Percentiles rank a stretch among this genome's conserved stretches.
phyloP scores from a whole-genome alignment of 352 stramenopile genomes.

The Globisporangium ultimum region DNA sequence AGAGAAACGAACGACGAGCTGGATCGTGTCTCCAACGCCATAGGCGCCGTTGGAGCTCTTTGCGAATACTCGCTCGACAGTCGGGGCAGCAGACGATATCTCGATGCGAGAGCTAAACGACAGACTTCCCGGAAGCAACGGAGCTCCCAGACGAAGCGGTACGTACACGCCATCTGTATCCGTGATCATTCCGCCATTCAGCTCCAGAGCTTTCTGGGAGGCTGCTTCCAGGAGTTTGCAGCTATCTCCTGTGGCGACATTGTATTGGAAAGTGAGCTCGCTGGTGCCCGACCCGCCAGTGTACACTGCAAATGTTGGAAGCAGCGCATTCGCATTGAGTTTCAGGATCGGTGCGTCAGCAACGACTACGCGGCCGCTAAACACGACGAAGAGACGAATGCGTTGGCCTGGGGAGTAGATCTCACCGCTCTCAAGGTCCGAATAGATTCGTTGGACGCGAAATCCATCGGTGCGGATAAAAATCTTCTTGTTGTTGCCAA shows the following conservation, averaged over 20 bases:
- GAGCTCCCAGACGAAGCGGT: conserved; percentile 35
- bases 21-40: conserved; percentile 47
- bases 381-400: conserved; percentile 47
- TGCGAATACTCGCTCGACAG: conserved; percentile 37
- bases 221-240: conserved; percentile 43
- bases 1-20: conserved; percentile 47
- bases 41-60: conserved; percentile 25
- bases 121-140: conserved; percentile 32
- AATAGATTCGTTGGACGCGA: conserved; percentile 27
- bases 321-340: conserved; percentile 37
- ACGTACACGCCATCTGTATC: conserved; percentile 40
- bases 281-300: conserved; percentile 40
- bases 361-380: conserved; percentile 42
- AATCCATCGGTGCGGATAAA: conserved; percentile 65
- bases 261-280: conserved; percentile 51
- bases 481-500: conserved; percentile 54
- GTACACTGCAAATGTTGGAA: conserved; percentile 46
- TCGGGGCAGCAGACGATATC: conserved; percentile 40
- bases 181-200: conserved; percentile 52
- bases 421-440: conserved; percentile 33
- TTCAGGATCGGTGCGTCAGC: conserved; percentile 44
- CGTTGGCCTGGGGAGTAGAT: conserved; percentile 60
- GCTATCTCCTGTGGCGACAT: conserved; percentile 41
- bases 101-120: conserved; percentile 38
- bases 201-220: conserved; percentile 36